These are phyloP conservation scores for Scenedesmus sp. DNA, from an alignment of 163 green algal genomes.

Conservation along the genomic window DNA sequence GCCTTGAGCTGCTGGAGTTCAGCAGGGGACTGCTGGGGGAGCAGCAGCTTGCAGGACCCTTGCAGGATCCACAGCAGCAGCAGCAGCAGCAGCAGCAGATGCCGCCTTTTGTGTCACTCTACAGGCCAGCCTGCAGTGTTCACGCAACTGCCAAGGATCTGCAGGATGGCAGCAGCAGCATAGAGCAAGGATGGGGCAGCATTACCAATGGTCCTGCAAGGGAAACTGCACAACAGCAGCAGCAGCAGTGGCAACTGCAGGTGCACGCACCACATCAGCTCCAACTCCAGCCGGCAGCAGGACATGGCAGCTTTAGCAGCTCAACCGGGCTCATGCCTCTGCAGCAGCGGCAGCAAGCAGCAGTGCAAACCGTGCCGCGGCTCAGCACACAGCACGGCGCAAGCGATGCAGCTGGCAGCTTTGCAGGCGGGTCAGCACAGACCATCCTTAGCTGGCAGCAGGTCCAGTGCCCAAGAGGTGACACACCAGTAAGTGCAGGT, in stretches of 20 bases:
- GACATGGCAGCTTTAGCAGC: not conserved
- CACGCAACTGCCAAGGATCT: too few relatives aligned
- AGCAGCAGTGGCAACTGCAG: not conserved
- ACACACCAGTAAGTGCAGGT: too few relatives aligned
- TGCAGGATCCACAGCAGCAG: constrained; percentile 1
- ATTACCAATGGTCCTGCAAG: too few relatives aligned
- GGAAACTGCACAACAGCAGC: not conserved
- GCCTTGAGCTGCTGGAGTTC: too few relatives aligned
- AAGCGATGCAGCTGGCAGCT: not conserved
- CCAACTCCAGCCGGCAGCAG: not conserved
- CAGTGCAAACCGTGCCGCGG: not conserved
- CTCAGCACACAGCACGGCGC: not conserved
- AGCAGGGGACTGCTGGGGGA: not conserved
- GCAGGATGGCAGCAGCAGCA: too few relatives aligned
- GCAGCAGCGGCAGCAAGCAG: constrained; percentile 16
- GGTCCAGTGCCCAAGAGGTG: too few relatives aligned
- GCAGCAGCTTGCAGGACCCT: not conserved
- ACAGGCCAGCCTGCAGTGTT: too few relatives aligned
- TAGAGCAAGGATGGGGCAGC: too few relatives aligned
- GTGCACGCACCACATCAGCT: not conserved
- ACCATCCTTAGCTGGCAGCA: not conserved
- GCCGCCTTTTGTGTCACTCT: too few relatives aligned
- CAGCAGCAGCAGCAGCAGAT: constrained; percentile 7
- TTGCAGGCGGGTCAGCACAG: not conserved
- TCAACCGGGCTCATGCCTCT: not conserved